Evolutionary conservation across 805 yeast species (phyloP), one percentile per base, ranked within the genome.

Genomic region (Candida fluviatilis): DNA sequence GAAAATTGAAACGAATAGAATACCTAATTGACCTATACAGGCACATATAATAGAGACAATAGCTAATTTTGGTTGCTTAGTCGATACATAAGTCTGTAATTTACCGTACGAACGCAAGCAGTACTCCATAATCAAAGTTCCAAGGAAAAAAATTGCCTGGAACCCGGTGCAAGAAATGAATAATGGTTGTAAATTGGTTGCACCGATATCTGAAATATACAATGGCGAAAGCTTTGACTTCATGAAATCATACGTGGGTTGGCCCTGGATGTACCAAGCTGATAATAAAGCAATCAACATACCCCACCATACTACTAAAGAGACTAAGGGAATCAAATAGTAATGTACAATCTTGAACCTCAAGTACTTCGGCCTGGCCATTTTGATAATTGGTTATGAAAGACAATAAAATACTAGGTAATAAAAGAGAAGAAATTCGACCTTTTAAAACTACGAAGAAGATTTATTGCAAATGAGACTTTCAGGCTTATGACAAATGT

Each of bases 171-270:
- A 82, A 13, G 83, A 64, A 27, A 90, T 87, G 60, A 91, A 91
- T 15, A 90, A 60, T 1, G 95, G 95, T 56, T 89, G 84, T 35
- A 88, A 64, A 48, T 80, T 81, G 7, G 95, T 84, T 7, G 97
- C 96, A 3, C 91, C 96, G 36, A 90, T 76, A 52, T 90, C 86
- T 3, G 95, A 84, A 35, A 91, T 77, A 60, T 84, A 91, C 2
- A 87, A 81, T 27, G 81, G 75, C 46, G 70, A 78, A 3, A 61
- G 43, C 1, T 55, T 38, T 25, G 62, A 62, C 1, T 39, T 45
- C 70, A 78, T 73, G 46, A 79, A 80, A 39, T 66, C 56, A 54
- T 85, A 84, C 10, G 74, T 66, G 0, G 95, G 95, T 33, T 75
- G 75, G 2, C 96, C 96, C 53, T 86, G 87, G 3, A 68, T 73